Evolutionary conservation across 2,329 filamentous ascomycete species (phyloP).

Genomic region (Colletotrichum euphorbiae): DNA sequence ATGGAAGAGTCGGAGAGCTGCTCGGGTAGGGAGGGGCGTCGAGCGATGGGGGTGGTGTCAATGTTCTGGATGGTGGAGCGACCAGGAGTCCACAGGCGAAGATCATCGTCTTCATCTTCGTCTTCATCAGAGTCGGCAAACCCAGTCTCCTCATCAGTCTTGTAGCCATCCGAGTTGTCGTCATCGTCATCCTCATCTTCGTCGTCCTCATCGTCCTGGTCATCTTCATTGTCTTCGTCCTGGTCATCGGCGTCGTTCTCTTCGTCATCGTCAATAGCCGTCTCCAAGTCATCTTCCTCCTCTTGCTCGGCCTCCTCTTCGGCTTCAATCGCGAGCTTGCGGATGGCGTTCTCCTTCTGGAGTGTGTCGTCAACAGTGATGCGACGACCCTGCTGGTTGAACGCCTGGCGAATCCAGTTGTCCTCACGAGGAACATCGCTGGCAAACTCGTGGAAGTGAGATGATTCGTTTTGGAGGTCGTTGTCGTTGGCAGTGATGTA

Average conservation of each 20-base stretch:
- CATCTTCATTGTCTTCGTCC: slow-evolving; percentile 63
- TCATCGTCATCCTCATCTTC: slow-evolving; percentile 68
- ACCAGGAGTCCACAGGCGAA: slow-evolving; percentile 67
- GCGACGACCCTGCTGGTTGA: slow-evolving; percentile 71
- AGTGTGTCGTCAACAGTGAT: slow-evolving; percentile 92
- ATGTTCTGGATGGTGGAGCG: slow-evolving; percentile 54
- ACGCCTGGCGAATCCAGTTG: slow-evolving; percentile 85
- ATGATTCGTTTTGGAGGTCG: slow-evolving; percentile 66
- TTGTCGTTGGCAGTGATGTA: slow-evolving; percentile 63
- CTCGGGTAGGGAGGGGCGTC: slow-evolving; percentile 55
- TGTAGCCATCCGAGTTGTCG: slow-evolving; percentile 73
- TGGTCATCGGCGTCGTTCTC: slow-evolving; percentile 53
- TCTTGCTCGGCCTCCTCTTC: slow-evolving; percentile 88
- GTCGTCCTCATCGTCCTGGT: slow-evolving; percentile 63
- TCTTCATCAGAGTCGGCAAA: slow-evolving; percentile 78
- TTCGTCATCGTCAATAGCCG: slow-evolving; percentile 55
- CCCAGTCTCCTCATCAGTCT: slow-evolving; percentile 78
- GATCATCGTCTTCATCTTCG: slow-evolving; percentile 74
- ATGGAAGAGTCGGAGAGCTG: slow-evolving; percentile 72
- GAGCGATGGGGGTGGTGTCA: slow-evolving; percentile 51
- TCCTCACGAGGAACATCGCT: slow-evolving; percentile 85
- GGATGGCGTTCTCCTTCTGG: slow-evolving; percentile 88
- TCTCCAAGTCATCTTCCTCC: slow-evolving; percentile 69
- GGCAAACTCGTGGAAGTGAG: slow-evolving; percentile 90
- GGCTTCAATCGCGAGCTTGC: slow-evolving; percentile 86